These are phyloP conservation scores for Pachysolen tannophilus DNA, from an alignment of 805 yeast species.

Conservation along the genomic window DNA sequence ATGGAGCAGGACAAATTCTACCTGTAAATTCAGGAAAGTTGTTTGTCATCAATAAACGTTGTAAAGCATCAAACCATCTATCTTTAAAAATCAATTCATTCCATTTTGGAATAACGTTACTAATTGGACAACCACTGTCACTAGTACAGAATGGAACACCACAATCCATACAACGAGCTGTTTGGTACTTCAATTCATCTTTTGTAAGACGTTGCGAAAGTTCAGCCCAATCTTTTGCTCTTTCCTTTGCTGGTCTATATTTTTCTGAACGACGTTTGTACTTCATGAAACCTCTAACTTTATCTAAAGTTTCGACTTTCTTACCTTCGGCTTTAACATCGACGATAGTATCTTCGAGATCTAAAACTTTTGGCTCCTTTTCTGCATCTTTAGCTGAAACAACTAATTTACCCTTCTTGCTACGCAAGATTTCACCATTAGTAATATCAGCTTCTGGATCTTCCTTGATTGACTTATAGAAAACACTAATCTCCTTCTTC, in stretches of 20 bases:
- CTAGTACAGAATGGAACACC: conserved; percentile 99
- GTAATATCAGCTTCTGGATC: conserved; percentile 83
- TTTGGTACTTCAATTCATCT: conserved; percentile 82
- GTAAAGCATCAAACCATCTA: conserved; percentile 90
- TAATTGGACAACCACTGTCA: conserved; percentile 96
- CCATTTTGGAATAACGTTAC: conserved; percentile 97
- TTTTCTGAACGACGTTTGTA: conserved; percentile 84
- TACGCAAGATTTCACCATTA: conserved; percentile 71
- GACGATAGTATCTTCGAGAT: conserved; percentile 80
- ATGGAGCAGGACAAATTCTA: conserved; percentile 98
- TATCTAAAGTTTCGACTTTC: conserved; percentile 62
- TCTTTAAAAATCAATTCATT: conserved; percentile 92
- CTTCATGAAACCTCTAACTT: conserved; percentile 86
- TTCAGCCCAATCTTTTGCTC: conserved; percentile 91
- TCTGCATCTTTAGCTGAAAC: conserved; percentile 17
- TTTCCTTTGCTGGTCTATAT: conserved; percentile 67
- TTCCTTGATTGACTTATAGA: conserved; percentile 65
- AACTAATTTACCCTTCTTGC: conserved; percentile 33
- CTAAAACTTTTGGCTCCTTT: conserved; percentile 78
- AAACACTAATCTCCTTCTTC: conserved; percentile 56
- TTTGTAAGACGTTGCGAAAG: conserved; percentile 72
- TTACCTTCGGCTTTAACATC: conserved; percentile 61
- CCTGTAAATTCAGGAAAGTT: conserved; percentile 99
- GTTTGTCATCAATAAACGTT: conserved; percentile 88
- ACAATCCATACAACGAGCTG: conserved; percentile 99